Conservation (phyloP, 352 stramenopile genomes). For the Phytophthora citrophthora region DNA sequence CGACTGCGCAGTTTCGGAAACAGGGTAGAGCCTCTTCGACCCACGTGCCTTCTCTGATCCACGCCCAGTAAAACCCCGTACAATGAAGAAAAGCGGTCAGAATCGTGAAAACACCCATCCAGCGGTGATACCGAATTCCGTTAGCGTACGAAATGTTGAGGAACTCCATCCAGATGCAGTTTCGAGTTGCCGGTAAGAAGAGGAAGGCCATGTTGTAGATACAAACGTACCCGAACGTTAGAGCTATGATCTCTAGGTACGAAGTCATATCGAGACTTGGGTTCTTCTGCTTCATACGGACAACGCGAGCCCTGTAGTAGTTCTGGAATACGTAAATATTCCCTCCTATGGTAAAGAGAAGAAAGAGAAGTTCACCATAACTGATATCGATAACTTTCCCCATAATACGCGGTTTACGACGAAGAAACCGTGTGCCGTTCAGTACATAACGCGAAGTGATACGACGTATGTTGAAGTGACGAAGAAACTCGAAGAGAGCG, state of each 20-base stretch:
- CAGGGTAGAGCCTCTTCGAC: conserved; percentile 40
- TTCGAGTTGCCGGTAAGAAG: conserved; percentile 48
- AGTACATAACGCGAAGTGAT: conserved; percentile 34
- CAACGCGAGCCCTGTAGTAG: conserved; percentile 9
- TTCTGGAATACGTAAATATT: conserved; percentile 44
- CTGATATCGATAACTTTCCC: conserved; percentile 40
- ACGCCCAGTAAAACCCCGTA: conserved; percentile 38
- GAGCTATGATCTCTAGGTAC: conserved; percentile 36
- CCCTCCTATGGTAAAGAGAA: conserved; percentile 27
- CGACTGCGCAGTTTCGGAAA: conserved; percentile 44
- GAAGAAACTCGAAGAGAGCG: conserved; percentile 49
- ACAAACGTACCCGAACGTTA: conserved; percentile 44
- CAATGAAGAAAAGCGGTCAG: conserved; percentile 42
- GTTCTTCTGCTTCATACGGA: conserved; percentile 1
- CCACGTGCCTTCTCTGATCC: conserved; percentile 30
- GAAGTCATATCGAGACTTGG: conserved; percentile 16
- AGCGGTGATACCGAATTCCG: conserved; percentile 59
- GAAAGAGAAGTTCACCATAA: conserved; percentile 39
- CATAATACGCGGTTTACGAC: conserved; percentile 41
- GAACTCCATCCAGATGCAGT: conserved; percentile 65
- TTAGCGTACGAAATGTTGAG: conserved; percentile 65
- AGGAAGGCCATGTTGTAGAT: conserved; percentile 62
- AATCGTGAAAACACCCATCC: conserved; percentile 45
- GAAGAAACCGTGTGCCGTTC: conserved; percentile 33
- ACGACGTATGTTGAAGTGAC: conserved; percentile 43